Conservation (phyloP, 768 basidiomycete genomes). For the Holtermannia corniformis region DNA sequence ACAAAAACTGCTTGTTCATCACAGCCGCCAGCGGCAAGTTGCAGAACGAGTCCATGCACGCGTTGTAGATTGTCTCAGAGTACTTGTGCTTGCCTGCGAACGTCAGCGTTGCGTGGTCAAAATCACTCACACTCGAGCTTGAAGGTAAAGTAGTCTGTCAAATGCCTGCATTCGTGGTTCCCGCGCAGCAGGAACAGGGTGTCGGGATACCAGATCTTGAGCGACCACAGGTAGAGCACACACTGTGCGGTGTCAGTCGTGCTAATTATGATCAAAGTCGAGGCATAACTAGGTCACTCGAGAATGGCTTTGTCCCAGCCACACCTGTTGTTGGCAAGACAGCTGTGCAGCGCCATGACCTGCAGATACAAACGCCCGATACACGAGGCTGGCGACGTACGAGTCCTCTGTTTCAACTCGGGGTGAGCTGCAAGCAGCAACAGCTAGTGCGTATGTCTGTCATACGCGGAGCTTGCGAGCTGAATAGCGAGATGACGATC, state of each 20-base stretch:
- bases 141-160: slow-evolving; percentile 98
- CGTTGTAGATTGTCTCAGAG: slow-evolving; percentile 90
- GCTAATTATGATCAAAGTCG: accelerated
- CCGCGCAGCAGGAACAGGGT: slow-evolving; percentile 93
- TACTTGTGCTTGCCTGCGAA: slow-evolving; percentile 92
- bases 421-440: too few relatives aligned
- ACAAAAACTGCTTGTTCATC: slow-evolving; percentile 99
- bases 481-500: too few relatives aligned
- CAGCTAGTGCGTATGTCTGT: too few relatives aligned
- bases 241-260: slow-evolving; percentile 50
- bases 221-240: slow-evolving; percentile 90
- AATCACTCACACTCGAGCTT: slow-evolving; percentile 80
- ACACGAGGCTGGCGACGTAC: too few relatives aligned
- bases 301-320: too few relatives aligned
- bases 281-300: too few relatives aligned
- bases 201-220: slow-evolving; percentile 99
- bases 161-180: slow-evolving; percentile 96
- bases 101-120: neutral
- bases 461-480: too few relatives aligned
- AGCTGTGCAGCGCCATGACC: too few relatives aligned
- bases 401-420: too few relatives aligned
- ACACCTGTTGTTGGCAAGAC: neutral
- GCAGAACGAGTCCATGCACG: slow-evolving; percentile 97
- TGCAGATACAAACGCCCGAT: too few relatives aligned
- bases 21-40: slow-evolving; percentile 86